A percentile compares a stretch with the other conserved stretches of the same genome.
phyloP scores from a whole-genome alignment of 805 yeast species.

The Metschnikowia continentalis region DNA sequence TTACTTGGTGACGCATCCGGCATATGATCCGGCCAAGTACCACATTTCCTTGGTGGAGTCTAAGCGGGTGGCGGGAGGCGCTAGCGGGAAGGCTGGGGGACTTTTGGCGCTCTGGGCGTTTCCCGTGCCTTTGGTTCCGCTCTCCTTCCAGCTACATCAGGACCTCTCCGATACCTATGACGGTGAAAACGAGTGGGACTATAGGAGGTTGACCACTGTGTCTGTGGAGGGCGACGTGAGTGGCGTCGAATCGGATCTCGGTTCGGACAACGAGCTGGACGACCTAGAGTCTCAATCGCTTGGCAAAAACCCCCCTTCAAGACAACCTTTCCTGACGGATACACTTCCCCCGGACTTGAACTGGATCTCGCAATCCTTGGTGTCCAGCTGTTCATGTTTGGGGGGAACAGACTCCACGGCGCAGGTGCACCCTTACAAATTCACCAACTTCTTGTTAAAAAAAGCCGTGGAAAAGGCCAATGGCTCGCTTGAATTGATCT shows the following conservation, averaged over 20 bases:
- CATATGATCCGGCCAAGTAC: slow-evolving; percentile 64
- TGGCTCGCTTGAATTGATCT: slow-evolving; percentile 76
- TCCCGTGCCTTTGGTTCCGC: slow-evolving; percentile 89
- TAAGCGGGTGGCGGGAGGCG: slow-evolving; percentile 94
- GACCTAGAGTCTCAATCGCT: not conserved
- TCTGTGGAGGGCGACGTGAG: slow-evolving; percentile 79
- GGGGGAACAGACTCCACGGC: slow-evolving; percentile 90
- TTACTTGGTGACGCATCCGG: slow-evolving; percentile 78
- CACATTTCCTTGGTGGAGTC: slow-evolving; percentile 85
- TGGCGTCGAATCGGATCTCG: slow-evolving; percentile 22
- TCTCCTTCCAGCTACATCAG: slow-evolving; percentile 81
- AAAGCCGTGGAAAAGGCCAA: slow-evolving; percentile 65
- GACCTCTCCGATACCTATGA: slow-evolving; percentile 71
- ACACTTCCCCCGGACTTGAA: slow-evolving; percentile 58
- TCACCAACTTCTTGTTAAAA: slow-evolving; percentile 77
- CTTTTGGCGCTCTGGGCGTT: slow-evolving; percentile 93
- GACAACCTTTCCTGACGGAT: slow-evolving; percentile 33
- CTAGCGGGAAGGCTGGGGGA: slow-evolving; percentile 97
- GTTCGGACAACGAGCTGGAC: not conserved
- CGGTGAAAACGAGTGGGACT: slow-evolving; percentile 92
- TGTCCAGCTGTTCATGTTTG: slow-evolving; percentile 69
- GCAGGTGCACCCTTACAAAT: slow-evolving; percentile 92
- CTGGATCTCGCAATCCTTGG: slow-evolving; percentile 68
- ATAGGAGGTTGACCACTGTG: slow-evolving; percentile 81
- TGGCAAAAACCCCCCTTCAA: slow-evolving; percentile 26